phyloP scores from a whole-genome alignment of 257 asterid genomes.

The Jacaranda copaia region DNA sequence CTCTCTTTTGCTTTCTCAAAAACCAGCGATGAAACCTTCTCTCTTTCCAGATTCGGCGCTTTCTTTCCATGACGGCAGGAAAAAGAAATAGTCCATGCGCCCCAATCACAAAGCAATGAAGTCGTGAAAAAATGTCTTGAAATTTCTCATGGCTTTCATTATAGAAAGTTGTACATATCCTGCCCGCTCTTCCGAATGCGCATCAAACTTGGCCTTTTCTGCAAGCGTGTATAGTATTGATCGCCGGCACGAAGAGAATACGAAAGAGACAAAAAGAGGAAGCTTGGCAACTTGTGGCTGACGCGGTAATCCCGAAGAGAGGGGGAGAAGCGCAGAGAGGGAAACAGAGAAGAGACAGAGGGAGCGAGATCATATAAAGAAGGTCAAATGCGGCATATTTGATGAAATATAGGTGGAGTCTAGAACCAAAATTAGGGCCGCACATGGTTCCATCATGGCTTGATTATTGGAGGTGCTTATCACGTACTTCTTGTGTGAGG shows the following conservation, averaged over 20 bases:
- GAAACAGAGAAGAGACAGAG: conserved; percentile 30
- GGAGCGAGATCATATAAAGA: conserved; percentile 19
- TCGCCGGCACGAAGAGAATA: conserved; percentile 50
- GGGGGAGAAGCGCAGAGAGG: conserved; percentile 39
- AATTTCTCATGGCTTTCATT: conserved; percentile 28
- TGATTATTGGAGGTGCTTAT: conserved; percentile 50
- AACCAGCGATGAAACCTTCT: conserved; percentile 68
- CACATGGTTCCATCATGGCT: conserved; percentile 61
- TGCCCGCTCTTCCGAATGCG: conserved; percentile 21
- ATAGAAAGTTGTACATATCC: conserved; percentile 24
- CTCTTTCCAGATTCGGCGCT: conserved; percentile 45
- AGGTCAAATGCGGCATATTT: conserved; percentile 49
- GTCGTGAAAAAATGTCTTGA: neutral
- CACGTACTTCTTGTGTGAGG: conserved; percentile 49
- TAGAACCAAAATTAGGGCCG: conserved; percentile 46
- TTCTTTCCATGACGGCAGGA: conserved; percentile 58
- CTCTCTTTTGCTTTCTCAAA: conserved; percentile 61
- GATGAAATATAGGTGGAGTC: conserved; percentile 49
- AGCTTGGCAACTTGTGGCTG: conserved; percentile 38
- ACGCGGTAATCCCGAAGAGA: conserved; percentile 46
- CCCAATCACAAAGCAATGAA: conserved; percentile 39
- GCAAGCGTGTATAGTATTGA: conserved; percentile 46
- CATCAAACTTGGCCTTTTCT: conserved; percentile 31
- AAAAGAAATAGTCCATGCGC: conserved; percentile 34
- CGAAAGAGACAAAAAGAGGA: conserved; percentile 55